These are phyloP conservation scores for Diaporthe sp. DNA, from an alignment of 2,329 filamentous ascomycete species.

Conservation along the genomic window DNA sequence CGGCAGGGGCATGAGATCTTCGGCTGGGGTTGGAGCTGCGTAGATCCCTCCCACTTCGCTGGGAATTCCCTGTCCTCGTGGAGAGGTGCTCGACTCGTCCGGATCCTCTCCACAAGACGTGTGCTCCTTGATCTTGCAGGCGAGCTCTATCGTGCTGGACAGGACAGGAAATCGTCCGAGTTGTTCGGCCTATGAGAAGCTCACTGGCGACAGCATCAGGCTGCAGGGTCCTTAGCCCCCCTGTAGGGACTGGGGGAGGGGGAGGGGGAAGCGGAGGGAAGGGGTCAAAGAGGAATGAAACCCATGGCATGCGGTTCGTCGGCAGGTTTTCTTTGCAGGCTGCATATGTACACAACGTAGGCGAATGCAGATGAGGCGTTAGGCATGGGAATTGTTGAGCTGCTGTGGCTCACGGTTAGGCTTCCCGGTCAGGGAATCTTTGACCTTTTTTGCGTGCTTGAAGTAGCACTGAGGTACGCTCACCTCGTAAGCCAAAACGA, in stretches of 20 bases:
- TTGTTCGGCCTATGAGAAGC: background rate
- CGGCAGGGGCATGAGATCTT: background rate
- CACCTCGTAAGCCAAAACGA: slow-evolving; percentile 14
- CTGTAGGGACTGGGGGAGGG: too few relatives aligned
- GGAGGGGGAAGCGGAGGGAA: background rate
- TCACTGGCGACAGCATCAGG: background rate
- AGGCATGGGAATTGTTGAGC: background rate
- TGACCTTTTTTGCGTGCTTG: background rate
- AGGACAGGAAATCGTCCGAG: slow-evolving; percentile 10
- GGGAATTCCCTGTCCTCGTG: background rate
- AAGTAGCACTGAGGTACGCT: background rate
- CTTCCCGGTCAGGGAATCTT: background rate
- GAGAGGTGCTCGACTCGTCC: slow-evolving; percentile 6
- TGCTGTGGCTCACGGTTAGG: background rate
- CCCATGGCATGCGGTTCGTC: background rate
- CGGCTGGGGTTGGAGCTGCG: slow-evolving; percentile 10
- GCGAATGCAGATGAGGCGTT: background rate
- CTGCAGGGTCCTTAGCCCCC: background rate
- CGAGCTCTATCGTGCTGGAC: background rate
- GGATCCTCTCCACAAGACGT: background rate
- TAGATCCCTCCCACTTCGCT: background rate
- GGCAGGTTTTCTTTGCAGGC: background rate
- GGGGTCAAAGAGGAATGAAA: background rate
- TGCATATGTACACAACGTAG: background rate
- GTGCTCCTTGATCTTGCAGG: slow-evolving; percentile 19